Evolutionary conservation across 2,329 filamentous ascomycete genomes (phyloP).

Genomic region (Penicillium oxalicum): DNA sequence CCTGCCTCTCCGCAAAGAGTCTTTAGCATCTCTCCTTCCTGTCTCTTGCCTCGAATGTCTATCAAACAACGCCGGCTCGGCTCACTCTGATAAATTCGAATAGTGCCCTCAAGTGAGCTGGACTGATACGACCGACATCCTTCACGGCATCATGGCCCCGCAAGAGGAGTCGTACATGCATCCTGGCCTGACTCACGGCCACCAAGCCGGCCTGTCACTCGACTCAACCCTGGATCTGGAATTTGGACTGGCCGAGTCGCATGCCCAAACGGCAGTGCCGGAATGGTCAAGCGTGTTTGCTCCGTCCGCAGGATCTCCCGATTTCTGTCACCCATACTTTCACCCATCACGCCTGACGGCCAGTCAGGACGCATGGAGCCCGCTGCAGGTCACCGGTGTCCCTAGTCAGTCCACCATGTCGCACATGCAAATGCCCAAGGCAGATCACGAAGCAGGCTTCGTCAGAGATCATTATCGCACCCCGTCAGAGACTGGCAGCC

Average conservation of each 20-base stretch:
- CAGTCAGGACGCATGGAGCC: constrained; percentile 30
- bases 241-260: constrained; percentile 15
- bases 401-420: constrained; percentile 14
- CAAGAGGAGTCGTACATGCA: constrained; percentile 4
- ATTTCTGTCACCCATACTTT: constrained; percentile 21
- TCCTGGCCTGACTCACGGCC: constrained; percentile 7
- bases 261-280: constrained; percentile 16
- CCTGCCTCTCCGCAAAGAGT: no score
- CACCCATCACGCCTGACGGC: constrained; percentile 14
- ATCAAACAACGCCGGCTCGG: background rate
- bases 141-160: constrained; percentile 29
- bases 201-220: constrained; percentile 7
- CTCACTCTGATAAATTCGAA: background rate
- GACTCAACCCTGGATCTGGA: constrained; percentile 24
- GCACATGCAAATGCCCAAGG: constrained; percentile 14
- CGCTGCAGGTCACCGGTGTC: constrained; percentile 27
- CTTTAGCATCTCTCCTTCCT: no score
- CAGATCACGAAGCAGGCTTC: constrained; percentile 20
- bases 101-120: constrained; percentile 15
- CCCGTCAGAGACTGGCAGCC: constrained; percentile 30
- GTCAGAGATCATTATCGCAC: constrained; percentile 24
- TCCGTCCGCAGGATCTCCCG: constrained; percentile 15
- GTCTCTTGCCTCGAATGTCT: no score
- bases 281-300: constrained; percentile 14
- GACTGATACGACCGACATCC: constrained; percentile 24